Conservation (phyloP, 257 asterid genomes). For the Lavandula angustifolia region DNA sequence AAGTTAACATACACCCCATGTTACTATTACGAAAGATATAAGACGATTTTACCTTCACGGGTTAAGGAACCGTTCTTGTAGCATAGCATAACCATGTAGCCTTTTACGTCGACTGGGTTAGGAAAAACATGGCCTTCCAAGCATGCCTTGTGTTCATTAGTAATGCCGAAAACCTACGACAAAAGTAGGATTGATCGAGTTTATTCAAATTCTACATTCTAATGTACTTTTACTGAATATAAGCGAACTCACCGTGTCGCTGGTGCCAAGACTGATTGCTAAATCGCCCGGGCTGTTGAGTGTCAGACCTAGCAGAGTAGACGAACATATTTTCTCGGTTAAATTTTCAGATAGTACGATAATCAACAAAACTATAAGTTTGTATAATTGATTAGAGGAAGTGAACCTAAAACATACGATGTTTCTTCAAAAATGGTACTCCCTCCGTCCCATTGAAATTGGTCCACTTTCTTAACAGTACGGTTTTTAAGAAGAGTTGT, state of each 20-base stretch:
- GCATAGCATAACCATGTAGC: conserved; percentile 91
- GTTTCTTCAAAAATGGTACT: background rate
- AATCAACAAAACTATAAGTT: background rate
- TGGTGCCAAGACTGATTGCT: conserved; percentile 93
- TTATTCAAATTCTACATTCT: background rate
- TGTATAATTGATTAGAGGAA: background rate
- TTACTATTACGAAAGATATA: conserved; percentile 1
- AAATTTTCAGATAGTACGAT: conserved; percentile 9
- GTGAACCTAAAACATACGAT: background rate
- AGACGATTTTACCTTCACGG: conserved; percentile 69
- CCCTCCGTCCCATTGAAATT: background rate
- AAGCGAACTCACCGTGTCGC: conserved; percentile 73
- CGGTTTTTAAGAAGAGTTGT: too few species aligned
- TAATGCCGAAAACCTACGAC: conserved; percentile 73
- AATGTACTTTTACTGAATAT: background rate
- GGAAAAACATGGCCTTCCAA: conserved; percentile 95
- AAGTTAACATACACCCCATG: conserved; percentile 12
- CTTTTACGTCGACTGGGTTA: conserved; percentile 74
- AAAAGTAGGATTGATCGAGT: conserved; percentile 2
- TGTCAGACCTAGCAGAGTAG: conserved; percentile 59
- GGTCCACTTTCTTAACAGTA: too few species aligned
- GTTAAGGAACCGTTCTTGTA: conserved; percentile 94
- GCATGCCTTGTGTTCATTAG: conserved; percentile 69
- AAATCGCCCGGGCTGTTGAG: conserved; percentile 83
- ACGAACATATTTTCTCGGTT: conserved; percentile 15